phyloP scores from a whole-genome alignment of 768 basidiomycete species.

The Podaxis carcinomalis region DNA sequence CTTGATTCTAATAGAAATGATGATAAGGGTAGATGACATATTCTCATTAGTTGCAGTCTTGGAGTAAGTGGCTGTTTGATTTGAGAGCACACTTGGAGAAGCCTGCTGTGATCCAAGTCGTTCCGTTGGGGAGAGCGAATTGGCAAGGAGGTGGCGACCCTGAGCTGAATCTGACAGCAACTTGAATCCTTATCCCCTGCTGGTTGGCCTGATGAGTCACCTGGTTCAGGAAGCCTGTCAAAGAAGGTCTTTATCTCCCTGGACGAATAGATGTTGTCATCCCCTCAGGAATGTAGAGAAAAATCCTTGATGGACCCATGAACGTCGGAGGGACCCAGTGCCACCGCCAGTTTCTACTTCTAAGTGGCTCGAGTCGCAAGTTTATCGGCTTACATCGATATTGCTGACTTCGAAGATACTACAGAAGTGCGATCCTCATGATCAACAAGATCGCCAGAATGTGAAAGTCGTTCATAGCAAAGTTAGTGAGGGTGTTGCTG shows the following conservation, averaged over 20 bases:
- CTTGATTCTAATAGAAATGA: not conserved
- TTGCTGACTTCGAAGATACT: not conserved
- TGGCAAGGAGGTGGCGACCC: not conserved
- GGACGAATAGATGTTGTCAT: not conserved
- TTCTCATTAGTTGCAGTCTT: not conserved
- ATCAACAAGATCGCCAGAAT: not conserved
- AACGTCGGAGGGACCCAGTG: not conserved
- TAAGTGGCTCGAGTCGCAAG: not conserved
- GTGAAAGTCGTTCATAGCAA: not conserved
- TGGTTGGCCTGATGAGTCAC: not conserved
- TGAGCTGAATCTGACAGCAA: not conserved
- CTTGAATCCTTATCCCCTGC: not conserved
- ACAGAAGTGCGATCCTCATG: not conserved
- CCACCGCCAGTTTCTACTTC: not conserved
- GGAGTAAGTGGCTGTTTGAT: not conserved
- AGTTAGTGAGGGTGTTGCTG: not conserved
- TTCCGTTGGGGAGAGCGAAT: not conserved
- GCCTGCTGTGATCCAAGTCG: not conserved
- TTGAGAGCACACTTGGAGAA: too few species aligned
- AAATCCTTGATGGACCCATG: not conserved
- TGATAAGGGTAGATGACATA: not conserved
- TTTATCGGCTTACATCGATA: not conserved
- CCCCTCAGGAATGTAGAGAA: not conserved
- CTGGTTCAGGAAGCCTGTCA: not conserved
- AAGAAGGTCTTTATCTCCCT: not conserved